A percentile compares a stretch with the other conserved stretches of the same genome.
Evolutionary conservation across 176 grass and related monocot species (phyloP).

Genomic region (Puccinellia tenuiflora): DNA sequence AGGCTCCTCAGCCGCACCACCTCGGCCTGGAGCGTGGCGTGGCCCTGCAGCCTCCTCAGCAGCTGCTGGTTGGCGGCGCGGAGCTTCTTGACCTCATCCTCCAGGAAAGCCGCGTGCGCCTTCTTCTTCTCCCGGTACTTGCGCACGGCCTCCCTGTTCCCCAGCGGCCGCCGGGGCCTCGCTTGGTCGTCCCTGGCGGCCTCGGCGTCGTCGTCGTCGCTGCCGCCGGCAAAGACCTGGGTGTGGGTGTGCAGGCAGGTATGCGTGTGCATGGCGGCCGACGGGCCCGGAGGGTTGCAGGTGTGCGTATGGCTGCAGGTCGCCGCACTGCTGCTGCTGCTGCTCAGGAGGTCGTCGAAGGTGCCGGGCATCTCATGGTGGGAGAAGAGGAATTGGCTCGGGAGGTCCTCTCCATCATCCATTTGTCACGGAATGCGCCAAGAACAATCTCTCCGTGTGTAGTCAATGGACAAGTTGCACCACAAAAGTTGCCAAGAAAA

Average conservation of each 20-base stretch:
- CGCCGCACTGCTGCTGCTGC: constrained; percentile 4
- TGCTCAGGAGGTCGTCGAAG: constrained; percentile 63
- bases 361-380: constrained; percentile 45
- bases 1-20: constrained; percentile 60
- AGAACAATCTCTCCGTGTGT: not conserved
- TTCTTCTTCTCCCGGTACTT: constrained; percentile 99
- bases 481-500: not conserved
- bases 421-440: constrained; percentile 24
- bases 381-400: constrained; percentile 45
- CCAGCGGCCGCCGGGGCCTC: constrained; percentile 37
- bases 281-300: constrained; percentile 60
- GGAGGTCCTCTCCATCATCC: not conserved
- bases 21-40: constrained; percentile 65
- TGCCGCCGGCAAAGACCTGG: constrained; percentile 39
- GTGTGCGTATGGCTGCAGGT: constrained; percentile 86
- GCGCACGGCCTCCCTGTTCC: constrained; percentile 84
- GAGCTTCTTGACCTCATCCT: constrained; percentile 80
- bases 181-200: too few relatives aligned
- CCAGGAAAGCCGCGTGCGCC: constrained; percentile 73
- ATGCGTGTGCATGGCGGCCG: constrained; percentile 43
- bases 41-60: constrained; percentile 50
- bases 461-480: constrained; percentile 8
- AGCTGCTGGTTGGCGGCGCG: constrained; percentile 68
- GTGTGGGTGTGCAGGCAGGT: constrained; percentile 51
- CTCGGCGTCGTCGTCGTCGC: constrained; percentile 15